These are phyloP conservation scores for Arabidopsis lyrata DNA, from an alignment of 441 rosid species.

Conservation along the genomic window DNA sequence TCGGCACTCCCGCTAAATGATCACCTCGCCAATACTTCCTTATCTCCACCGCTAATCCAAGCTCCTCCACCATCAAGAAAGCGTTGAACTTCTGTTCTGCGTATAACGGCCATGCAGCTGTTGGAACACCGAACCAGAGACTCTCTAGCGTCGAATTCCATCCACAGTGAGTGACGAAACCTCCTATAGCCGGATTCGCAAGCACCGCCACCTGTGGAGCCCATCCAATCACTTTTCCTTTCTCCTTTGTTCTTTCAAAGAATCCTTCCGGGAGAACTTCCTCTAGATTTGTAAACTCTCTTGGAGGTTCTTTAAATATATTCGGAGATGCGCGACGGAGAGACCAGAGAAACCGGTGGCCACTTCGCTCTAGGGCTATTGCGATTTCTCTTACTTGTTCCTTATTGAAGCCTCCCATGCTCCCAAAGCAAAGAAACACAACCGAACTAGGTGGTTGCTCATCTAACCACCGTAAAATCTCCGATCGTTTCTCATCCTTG, in stretches of 20 bases:
- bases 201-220: conserved; percentile 55
- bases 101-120: conserved; percentile 60
- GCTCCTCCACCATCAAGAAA: conserved; percentile 50
- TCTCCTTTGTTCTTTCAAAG: conserved; percentile 40
- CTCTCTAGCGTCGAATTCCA: conserved; percentile 67
- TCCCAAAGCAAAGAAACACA: conserved; percentile 69
- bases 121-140: conserved; percentile 57
- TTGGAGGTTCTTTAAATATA: not conserved
- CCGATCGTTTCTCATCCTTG: conserved; percentile 35
- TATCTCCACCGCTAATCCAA: conserved; percentile 56
- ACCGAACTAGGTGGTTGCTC: conserved; percentile 54
- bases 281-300: not conserved
- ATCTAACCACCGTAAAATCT: conserved; percentile 53
- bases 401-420: conserved; percentile 51
- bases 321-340: conserved; percentile 46
- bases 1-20: not conserved
- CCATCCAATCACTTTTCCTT: conserved; percentile 61
- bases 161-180: conserved; percentile 66
- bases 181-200: conserved; percentile 50
- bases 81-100: conserved; percentile 66
- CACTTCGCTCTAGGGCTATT: conserved; percentile 46
- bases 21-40: conserved; percentile 42
- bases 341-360: conserved; percentile 54
- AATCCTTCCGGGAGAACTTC: conserved; percentile 55
- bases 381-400: conserved; percentile 55